These are phyloP conservation scores for Talaromyces sp. DNA, from an alignment of 2,329 filamentous ascomycete species.

Conservation along the genomic window DNA sequence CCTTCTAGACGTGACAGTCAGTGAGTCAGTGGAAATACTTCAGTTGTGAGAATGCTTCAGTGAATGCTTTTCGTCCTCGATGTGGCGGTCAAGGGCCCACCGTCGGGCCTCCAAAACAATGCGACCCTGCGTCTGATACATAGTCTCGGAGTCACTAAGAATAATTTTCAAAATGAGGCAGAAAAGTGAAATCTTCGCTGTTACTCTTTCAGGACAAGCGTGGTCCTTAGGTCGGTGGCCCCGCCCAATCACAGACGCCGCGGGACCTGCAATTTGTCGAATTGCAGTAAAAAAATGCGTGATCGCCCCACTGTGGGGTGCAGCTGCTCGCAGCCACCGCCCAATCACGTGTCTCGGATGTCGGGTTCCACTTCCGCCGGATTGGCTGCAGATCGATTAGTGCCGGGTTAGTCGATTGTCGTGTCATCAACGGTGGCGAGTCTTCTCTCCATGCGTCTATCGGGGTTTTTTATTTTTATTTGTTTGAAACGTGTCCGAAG, in stretches of 20 bases:
- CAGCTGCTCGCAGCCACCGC: neutral
- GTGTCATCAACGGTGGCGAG: neutral
- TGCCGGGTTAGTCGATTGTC: neutral
- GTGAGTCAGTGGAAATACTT: neutral
- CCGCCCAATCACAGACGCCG: neutral
- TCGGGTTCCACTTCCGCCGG: conserved; percentile 1
- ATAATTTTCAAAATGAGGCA: neutral
- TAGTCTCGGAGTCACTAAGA: too few relatives aligned
- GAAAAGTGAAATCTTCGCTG: neutral
- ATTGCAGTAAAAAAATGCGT: neutral
- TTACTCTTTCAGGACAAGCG: neutral
- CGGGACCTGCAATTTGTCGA: neutral
- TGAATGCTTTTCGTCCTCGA: neutral
- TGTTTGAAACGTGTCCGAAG: neutral
- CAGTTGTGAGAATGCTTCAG: neutral
- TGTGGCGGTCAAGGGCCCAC: neutral
- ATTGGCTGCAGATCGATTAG: neutral
- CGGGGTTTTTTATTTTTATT: neutral
- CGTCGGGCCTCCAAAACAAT: neutral
- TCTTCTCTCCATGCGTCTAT: too few relatives aligned
- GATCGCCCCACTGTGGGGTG: conserved; percentile 6
- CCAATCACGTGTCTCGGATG: conserved; percentile 1
- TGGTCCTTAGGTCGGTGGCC: neutral
- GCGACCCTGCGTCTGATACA: neutral
- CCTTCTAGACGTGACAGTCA: too few relatives aligned